A percentile compares a stretch with the other conserved stretches of the same genome.
Evolutionary conservation across 495 filamentous ascomycete species (phyloP).

Genomic region (Polyplosphaeria fusca): DNA sequence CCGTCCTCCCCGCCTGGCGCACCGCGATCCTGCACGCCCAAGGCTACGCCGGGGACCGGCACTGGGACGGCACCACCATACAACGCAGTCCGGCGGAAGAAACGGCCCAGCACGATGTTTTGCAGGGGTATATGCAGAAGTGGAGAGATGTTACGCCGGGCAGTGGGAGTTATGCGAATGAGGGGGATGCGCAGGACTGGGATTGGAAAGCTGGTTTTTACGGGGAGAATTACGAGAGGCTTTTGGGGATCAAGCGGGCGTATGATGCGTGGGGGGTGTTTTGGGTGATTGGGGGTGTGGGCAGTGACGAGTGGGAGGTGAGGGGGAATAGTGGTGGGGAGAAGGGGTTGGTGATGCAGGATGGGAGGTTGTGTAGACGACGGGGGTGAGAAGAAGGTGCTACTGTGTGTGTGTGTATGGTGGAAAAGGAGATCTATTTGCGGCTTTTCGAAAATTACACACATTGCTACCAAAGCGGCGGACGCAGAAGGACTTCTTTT

Average conservation of each 20-base stretch:
- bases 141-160: conserved; percentile 28
- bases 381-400: no score
- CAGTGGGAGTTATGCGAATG: conserved; percentile 29
- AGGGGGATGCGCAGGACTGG: conserved; percentile 34
- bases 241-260: conserved; percentile 49
- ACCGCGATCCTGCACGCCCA: conserved; percentile 16
- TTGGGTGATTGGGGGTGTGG: conserved; percentile 51
- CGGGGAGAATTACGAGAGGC: conserved; percentile 39
- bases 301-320: conserved; percentile 44
- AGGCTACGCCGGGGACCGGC: conserved; percentile 3
- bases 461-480: no score
- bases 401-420: no score
- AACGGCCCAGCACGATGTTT: neutral
- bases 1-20: conserved; percentile 22
- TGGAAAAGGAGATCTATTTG: no score
- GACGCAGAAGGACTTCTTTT: conserved; percentile 2
- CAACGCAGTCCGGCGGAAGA: neutral
- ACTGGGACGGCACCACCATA: conserved; percentile 9
- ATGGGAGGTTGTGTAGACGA: conserved; percentile 30
- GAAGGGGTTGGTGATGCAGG: conserved; percentile 17
- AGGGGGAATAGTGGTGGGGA: conserved; percentile 35
- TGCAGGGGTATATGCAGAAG: conserved; percentile 25
- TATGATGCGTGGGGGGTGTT: conserved; percentile 54
- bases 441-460: no score
- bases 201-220: conserved; percentile 25